Evolutionary conservation across 2,329 filamentous ascomycete genomes (phyloP).

Genomic region (Periglandula ipomoeae): DNA sequence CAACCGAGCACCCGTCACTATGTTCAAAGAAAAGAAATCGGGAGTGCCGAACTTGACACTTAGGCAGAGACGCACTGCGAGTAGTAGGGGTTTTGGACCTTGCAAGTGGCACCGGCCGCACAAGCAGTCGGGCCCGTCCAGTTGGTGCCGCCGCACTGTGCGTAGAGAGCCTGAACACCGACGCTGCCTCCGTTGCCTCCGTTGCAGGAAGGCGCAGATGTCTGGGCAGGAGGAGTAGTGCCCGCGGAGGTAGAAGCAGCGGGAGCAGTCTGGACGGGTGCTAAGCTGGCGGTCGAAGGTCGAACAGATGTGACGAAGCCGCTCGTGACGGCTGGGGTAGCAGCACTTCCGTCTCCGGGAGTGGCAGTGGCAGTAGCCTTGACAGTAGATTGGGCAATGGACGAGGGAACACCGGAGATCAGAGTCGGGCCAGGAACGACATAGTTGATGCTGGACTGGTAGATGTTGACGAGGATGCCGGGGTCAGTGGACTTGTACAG

Average conservation of each 20-base stretch:
- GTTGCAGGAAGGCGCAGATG: no score
- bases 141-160: not conserved
- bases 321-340: not conserved
- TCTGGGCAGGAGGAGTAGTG: no score
- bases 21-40: not conserved
- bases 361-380: conserved; percentile 14
- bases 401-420: conserved; percentile 16
- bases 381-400: conserved; percentile 17
- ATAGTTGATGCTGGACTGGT: conserved; percentile 19
- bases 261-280: no score
- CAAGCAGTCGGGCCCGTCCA: conserved; percentile 2
- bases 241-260: no score
- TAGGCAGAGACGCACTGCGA: conserved; percentile 1
- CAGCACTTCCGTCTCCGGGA: not conserved
- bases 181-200: no score
- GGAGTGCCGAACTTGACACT: not conserved
- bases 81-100: conserved; percentile 1
- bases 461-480: conserved; percentile 27
- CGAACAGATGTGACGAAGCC: not conserved
- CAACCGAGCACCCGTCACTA: no score
- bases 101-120: not conserved
- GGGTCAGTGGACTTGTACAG: conserved; percentile 27
- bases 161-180: not conserved
- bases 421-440: conserved; percentile 23
- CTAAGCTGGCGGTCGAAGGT: not conserved